phyloP scores from a whole-genome alignment of 768 basidiomycete species.

The Auriculariales sp. region DNA sequence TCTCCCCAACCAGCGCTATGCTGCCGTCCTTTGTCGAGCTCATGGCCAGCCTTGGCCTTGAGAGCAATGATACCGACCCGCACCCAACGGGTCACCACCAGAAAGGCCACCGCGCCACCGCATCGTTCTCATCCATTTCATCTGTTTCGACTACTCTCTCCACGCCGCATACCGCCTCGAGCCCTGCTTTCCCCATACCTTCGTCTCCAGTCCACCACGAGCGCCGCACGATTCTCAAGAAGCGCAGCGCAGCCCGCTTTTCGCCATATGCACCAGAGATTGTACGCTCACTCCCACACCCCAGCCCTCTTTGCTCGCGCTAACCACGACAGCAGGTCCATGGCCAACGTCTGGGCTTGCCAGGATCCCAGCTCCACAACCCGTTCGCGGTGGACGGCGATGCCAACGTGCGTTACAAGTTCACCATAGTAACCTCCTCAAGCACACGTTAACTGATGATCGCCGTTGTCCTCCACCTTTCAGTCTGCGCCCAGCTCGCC shows the following conservation, averaged over 20 bases:
- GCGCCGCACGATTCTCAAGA: not conserved
- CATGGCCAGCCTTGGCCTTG: slow-evolving; percentile 70
- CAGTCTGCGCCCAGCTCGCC: not conserved
- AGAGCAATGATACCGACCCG: no score
- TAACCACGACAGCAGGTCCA: not conserved
- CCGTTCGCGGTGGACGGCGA: no score
- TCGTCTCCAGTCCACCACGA: slow-evolving; percentile 24
- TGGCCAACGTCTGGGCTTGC: not conserved
- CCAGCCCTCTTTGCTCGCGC: not conserved
- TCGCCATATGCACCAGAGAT: not conserved
- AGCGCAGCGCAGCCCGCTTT: not conserved
- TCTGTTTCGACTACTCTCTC: slow-evolving; percentile 20
- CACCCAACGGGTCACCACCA: slow-evolving; percentile 23
- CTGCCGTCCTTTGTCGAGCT: slow-evolving; percentile 82
- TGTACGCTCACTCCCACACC: not conserved
- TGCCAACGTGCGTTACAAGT: no score
- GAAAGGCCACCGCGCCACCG: slow-evolving; percentile 7
- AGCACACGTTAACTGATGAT: no score
- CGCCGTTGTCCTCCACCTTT: no score
- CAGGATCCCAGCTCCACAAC: no score
- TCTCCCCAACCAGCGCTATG: slow-evolving; percentile 44
- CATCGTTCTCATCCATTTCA: slow-evolving; percentile 21
- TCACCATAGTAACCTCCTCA: no score
- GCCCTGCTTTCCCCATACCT: slow-evolving; percentile 21
- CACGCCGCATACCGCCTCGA: slow-evolving; percentile 6